phyloP scores from a whole-genome alignment of 2,329 filamentous ascomycete genomes.

The Aspergillus quadricinctus region DNA sequence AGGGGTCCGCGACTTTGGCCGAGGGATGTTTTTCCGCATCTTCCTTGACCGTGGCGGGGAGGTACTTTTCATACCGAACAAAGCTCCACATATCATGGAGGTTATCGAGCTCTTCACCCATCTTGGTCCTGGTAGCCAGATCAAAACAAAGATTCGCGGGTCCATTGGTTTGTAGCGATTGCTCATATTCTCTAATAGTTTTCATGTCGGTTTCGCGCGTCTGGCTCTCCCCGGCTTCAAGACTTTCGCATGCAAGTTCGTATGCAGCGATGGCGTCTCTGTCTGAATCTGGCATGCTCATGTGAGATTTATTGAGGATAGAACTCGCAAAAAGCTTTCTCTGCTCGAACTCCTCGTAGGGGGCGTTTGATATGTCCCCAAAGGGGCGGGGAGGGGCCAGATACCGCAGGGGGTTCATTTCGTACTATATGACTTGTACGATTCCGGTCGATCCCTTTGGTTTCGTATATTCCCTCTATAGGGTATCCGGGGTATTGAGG shows the following conservation, averaged over 20 bases:
- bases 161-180: not conserved
- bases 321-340: slow-evolving; percentile 6
- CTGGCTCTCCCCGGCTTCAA: not conserved
- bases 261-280: slow-evolving; percentile 2
- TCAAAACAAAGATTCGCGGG: slow-evolving; percentile 9
- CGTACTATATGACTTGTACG: slow-evolving; percentile 1
- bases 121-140: slow-evolving; percentile 10
- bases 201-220: not conserved
- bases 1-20: slow-evolving; percentile 4
- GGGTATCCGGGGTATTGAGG: not conserved
- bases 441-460: not conserved
- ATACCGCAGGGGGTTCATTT: slow-evolving; percentile 12
- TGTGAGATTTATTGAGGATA: slow-evolving; percentile 1
- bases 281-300: not conserved
- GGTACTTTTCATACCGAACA: slow-evolving; percentile 7
- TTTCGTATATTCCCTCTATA: not conserved
- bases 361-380: slow-evolving; percentile 4
- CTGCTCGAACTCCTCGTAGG: slow-evolving; percentile 6
- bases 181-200: slow-evolving; percentile 1
- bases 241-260: slow-evolving; percentile 4
- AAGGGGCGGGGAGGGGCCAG: slow-evolving; percentile 8
- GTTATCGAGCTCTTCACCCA: slow-evolving; percentile 13
- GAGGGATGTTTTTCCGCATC: slow-evolving; percentile 2
- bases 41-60: slow-evolving; percentile 1
- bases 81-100: slow-evolving; percentile 10